Conservation (phyloP, 1,139 yeast species). For the Neolecta irregularis region DNA sequence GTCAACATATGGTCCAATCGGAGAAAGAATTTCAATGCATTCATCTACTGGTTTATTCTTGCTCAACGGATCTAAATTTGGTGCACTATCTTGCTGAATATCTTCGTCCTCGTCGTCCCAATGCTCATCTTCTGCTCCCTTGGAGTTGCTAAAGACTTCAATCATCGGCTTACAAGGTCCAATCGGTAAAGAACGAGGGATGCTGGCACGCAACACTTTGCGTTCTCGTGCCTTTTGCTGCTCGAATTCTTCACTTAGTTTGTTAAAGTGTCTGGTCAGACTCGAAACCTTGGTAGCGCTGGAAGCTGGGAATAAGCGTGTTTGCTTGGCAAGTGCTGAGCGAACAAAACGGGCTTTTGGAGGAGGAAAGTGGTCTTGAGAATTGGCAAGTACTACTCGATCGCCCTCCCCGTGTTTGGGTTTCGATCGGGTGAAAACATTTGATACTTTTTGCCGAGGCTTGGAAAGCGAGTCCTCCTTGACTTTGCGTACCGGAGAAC, state of each 20-base stretch:
- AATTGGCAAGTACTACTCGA: no score
- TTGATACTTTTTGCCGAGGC: no score
- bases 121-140: constrained; percentile 56
- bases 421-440: no score
- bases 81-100: constrained; percentile 10
- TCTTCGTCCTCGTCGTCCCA: constrained; percentile 22
- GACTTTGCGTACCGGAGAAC: no score
- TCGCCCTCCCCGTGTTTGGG: no score
- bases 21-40: constrained; percentile 1
- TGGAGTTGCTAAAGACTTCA: constrained; percentile 76
- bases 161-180: constrained; percentile 75
- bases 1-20: no score
- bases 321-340: no score
- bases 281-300: constrained; percentile 24
- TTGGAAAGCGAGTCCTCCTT: no score
- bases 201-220: constrained; percentile 41
- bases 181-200: constrained; percentile 61
- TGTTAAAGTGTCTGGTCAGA: constrained; percentile 49
- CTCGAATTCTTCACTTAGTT: constrained; percentile 71
- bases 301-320: background rate
- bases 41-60: constrained; percentile 1
- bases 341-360: no score
- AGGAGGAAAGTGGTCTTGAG: no score
- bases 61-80: background rate
- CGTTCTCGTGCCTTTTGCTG: constrained; percentile 73